Evolutionary conservation across 371 early-diverging fungal genomes (phyloP), one percentile per base, ranked within the genome.

Genomic region (Actinomortierella wolfii): DNA sequence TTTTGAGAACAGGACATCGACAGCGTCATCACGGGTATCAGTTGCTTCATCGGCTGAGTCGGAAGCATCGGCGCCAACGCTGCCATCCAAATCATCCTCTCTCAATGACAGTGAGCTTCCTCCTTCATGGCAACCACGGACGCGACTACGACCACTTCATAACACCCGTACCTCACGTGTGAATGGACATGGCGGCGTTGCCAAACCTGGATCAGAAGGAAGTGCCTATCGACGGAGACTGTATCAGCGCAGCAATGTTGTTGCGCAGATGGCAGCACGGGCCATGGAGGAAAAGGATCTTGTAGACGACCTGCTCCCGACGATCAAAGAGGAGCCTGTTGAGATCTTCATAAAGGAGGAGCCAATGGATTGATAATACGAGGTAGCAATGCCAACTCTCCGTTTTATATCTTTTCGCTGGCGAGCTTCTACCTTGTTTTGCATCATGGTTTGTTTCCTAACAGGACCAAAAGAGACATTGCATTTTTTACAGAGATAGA

Each of bases 261-360:
- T 43, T n/a, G 65, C 58, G 1, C 50, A 49, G 47, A 61, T 58
- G 13, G 59, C 56, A 4, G 29, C 66, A 13, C 61, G 47, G 13
- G 25, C 55, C 8, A 24, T 54, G 9, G 15, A 55, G 23, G 8
- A 48, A 4, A 41, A 52, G 1, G 13, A 54, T 2, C 45, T 23
- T 20, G 39, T 24, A 9, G 55, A 64, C 7, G 49, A 44, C 24
- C 66, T 61, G 0, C 29, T 71, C 47, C 53, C 59, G 6, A 41
- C 66, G 42, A 66, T 71, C 54, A 71, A 71, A 49, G 73, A 71
- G 52, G 73, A 71, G 44, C 65, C 62, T 48, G 24, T 47, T 11
- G 47, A 47, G 20, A 45, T 71, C 40, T 71, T 51, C 48, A 71
- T 71, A 49, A 71, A 71, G 49, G 66, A 65, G 15, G 73, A 71